Base-by-base conservation (phyloP, 2,329 filamentous ascomycete species). In the Hypoxylon sp. region DNA sequence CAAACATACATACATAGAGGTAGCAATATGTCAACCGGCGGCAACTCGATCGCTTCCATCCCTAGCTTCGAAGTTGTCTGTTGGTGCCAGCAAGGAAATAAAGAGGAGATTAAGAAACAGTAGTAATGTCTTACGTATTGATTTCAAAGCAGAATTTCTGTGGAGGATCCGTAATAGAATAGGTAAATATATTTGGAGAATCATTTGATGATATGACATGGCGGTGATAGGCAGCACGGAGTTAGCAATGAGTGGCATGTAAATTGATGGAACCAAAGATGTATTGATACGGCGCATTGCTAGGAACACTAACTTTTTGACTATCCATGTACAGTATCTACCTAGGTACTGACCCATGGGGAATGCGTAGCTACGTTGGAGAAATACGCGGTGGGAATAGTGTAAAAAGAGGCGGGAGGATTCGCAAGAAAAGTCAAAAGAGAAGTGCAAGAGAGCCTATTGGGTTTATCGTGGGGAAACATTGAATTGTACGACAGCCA, bases 331-430 rank as follows among this genome's bases (percentile, higher is more conserved):
- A 24, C 11, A 24, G 5, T 14, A 14, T 4, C 14, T 29, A 29
- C 33, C 17, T 26, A n/a, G n/a, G n/a, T 50, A 50, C 47, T 50
- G 14, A 26, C n/a, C 47, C 47, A 50, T 26, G 47, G 24, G 13
- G 24, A 31, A 29, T 50, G 22, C 14, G 14, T 29, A 50, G 13
- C 11, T 31, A 31, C 29, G 29, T 31, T 35, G 33, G 10, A 22
- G 5, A 31, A 19, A 26, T 53, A 46, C 48, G 50, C 35, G 10
- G 24, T 50, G 17, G 48, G 63, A n/a, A 44, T 29, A 17, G 8
- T 26, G 8, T 26, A 26, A 31, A 52, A 62, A 68, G 47, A 68
- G 61, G 66, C 66, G 66, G 66, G 52, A 69, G 61, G 66, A 69
- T 69, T 66, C 61, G 19, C 19, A 52, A 8, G 42, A 53, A 60